Percentiles rank a stretch among this genome's conserved stretches.
These are phyloP conservation scores for Lipomyces yamadae DNA, from an alignment of 805 yeast species.

Conservation along the genomic window DNA sequence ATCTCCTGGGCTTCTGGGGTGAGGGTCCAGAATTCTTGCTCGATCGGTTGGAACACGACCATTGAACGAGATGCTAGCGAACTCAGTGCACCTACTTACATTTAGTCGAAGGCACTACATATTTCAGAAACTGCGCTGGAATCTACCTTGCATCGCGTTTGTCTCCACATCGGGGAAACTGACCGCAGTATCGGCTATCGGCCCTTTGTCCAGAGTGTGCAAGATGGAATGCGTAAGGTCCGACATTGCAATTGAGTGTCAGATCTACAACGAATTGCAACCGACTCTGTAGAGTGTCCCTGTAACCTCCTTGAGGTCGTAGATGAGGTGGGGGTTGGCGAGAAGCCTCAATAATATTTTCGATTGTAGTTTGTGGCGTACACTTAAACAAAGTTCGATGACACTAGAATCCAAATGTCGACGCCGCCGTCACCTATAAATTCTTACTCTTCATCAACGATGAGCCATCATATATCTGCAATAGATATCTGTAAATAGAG, in stretches of 20 bases:
- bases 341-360: not conserved
- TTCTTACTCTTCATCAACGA: not conserved
- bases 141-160: conserved; percentile 59
- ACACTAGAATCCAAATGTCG: not conserved
- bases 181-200: conserved; percentile 69
- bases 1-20: conserved; percentile 84
- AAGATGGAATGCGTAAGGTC: conserved; percentile 51
- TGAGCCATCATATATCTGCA: too few relatives aligned
- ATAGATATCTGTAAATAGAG: not conserved
- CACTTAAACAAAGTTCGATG: not conserved
- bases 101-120: not conserved
- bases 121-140: not conserved
- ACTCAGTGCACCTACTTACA: conserved; percentile 66
- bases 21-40: conserved; percentile 73
- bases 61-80: conserved; percentile 84
- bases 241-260: conserved; percentile 24
- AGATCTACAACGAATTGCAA: not conserved
- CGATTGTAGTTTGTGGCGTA: not conserved
- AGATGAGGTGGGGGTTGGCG: not conserved
- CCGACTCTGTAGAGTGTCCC: not conserved
- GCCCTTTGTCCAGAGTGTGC: conserved; percentile 66
- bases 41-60: conserved; percentile 73
- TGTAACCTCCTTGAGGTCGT: not conserved
- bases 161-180: conserved; percentile 70
- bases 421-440: conserved; percentile 1